Conservation (phyloP, 2,329 filamentous ascomycete genomes). For the Colletotrichum tanaceti region DNA sequence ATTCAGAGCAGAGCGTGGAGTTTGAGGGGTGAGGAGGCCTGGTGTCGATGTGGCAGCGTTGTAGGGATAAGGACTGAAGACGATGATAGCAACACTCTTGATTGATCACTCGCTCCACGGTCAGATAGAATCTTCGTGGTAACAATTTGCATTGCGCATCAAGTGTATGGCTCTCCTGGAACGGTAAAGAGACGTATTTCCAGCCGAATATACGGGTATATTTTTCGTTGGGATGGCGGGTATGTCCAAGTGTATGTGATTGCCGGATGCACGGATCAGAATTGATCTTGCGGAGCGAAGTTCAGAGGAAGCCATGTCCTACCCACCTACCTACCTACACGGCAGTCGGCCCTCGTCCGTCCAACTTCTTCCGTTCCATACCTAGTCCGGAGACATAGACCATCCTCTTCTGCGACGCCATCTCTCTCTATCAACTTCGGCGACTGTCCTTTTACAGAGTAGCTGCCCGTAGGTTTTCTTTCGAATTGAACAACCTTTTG, state of each 20-base stretch:
- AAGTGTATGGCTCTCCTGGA: background rate
- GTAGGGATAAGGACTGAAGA: background rate
- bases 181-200: background rate
- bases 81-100: slow-evolving; percentile 6
- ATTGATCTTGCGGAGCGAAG: too few relatives aligned
- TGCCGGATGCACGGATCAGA: too few relatives aligned
- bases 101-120: background rate
- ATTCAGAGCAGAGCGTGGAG: background rate
- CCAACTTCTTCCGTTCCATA: background rate
- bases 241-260: background rate
- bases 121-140: background rate
- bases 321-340: background rate
- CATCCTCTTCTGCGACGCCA: background rate
- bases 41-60: slow-evolving; percentile 20
- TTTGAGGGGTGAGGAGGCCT: background rate
- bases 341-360: background rate
- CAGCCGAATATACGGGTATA: background rate
- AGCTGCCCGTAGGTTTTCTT: background rate
- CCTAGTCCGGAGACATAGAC: background rate
- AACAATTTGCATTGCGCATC: background rate
- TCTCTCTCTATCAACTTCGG: background rate
- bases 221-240: too few relatives aligned
- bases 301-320: background rate
- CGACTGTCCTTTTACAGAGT: background rate
- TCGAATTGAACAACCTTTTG: background rate